A percentile compares a stretch with the other conserved stretches of the same genome.
These are phyloP conservation scores for Agrostemma githago DNA, from an alignment of 148 eudicot species.

Conservation along the genomic window DNA sequence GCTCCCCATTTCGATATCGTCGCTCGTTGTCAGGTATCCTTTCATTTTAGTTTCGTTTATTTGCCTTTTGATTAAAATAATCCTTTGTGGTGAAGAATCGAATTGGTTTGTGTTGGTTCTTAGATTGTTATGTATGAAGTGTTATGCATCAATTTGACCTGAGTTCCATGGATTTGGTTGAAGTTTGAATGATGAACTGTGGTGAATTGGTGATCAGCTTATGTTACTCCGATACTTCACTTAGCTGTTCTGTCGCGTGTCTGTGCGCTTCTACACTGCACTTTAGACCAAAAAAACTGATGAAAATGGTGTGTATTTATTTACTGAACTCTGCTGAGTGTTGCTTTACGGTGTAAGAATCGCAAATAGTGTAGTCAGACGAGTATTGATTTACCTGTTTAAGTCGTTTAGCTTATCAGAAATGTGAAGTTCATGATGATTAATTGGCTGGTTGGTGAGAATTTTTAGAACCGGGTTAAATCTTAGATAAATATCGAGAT, in stretches of 20 bases:
- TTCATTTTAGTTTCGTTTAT: not conserved
- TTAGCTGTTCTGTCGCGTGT: no score
- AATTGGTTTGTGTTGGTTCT: not conserved
- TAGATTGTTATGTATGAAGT: not conserved
- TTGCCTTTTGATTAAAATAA: not conserved
- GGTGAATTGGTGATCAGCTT: no score
- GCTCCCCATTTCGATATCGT: slow-evolving; percentile 80
- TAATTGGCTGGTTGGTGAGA: no score
- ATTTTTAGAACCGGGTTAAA: no score
- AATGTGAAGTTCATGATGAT: no score
- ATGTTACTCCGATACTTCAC: no score
- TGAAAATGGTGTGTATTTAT: not conserved
- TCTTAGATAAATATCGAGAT: no score
- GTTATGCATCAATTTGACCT: not conserved
- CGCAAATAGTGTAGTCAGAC: not conserved
- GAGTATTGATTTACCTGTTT: not conserved
- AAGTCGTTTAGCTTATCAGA: no score
- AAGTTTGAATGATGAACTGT: no score
- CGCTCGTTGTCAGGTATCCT: slow-evolving; percentile 85
- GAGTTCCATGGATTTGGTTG: no score
- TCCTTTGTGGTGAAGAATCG: not conserved
- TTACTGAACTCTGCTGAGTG: not conserved
- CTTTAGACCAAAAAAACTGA: not conserved
- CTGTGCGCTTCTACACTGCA: no score
- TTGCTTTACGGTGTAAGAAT: not conserved